A percentile compares a stretch with the other conserved stretches of the same genome.
Evolutionary conservation across 768 basidiomycete genomes (phyloP).

Genomic region (Auriscalpium orientale): DNA sequence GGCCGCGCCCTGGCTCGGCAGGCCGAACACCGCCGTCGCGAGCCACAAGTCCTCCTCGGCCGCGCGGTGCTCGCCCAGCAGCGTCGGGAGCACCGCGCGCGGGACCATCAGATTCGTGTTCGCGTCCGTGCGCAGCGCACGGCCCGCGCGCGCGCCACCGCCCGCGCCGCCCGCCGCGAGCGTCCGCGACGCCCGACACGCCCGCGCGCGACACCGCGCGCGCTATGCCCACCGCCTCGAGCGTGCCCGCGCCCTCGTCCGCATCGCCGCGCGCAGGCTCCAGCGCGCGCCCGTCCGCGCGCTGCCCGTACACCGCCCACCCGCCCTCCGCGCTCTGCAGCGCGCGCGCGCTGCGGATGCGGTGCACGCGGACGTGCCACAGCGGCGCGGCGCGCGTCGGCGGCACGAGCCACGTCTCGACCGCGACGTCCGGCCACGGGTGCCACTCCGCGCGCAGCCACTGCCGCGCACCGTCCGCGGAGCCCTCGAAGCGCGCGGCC

Average conservation of each 20-base stretch:
- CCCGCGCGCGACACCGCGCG: constrained; percentile 55
- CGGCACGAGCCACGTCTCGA: constrained; percentile 72
- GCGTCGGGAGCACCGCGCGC: constrained; percentile 59
- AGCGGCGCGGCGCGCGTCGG: constrained; percentile 47
- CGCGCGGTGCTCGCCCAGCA: constrained; percentile 40
- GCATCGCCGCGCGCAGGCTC: constrained; percentile 27
- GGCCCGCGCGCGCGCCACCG: constrained; percentile 16
- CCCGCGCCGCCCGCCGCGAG: constrained; percentile 19
- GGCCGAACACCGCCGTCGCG: constrained; percentile 57
- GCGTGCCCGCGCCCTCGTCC: constrained; percentile 39
- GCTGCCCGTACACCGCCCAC: constrained; percentile 65
- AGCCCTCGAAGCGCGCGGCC: constrained; percentile 46
- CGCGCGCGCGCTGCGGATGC: constrained; percentile 43
- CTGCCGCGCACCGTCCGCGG: constrained; percentile 32
- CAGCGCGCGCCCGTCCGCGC: constrained; percentile 49
- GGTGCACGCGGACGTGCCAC: constrained; percentile 67
- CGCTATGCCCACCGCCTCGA: constrained; percentile 38
- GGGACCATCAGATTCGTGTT: constrained; percentile 67
- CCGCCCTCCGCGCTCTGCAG: constrained; percentile 61
- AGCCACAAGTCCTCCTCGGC: constrained; percentile 44
- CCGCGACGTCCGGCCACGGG: constrained; percentile 63
- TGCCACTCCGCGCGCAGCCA: constrained; percentile 62
- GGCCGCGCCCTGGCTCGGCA: constrained; percentile 35
- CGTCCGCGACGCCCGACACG: constrained; percentile 49
- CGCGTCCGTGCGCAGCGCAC: constrained; percentile 58